phyloP scores from a whole-genome alignment of 2,329 filamentous ascomycete genomes.

The Aureobasidium sp. region DNA sequence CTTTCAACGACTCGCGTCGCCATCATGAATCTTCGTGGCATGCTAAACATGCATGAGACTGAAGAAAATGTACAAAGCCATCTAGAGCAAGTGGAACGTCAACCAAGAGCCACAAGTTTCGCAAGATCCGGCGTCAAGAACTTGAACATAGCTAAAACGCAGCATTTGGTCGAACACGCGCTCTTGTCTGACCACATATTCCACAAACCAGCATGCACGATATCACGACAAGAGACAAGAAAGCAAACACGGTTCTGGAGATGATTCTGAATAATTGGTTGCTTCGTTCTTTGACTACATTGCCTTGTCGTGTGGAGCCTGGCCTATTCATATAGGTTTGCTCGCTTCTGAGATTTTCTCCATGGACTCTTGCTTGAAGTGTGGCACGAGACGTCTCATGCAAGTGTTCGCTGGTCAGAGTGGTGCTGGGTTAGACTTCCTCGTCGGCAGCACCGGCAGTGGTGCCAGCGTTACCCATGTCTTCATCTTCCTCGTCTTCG shows the following conservation, averaged over 20 bases:
- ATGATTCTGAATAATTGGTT: neutral
- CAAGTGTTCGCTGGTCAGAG: no score
- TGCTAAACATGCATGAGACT: constrained; percentile 18
- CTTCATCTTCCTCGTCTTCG: neutral
- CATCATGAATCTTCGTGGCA: constrained; percentile 23
- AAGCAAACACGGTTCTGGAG: neutral
- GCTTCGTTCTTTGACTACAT: neutral
- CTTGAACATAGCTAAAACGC: neutral
- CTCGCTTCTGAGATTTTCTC: neutral
- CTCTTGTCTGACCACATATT: neutral
- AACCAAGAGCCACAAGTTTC: neutral
- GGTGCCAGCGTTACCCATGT: neutral
- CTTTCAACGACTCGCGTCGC: neutral
- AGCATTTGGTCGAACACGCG: neutral
- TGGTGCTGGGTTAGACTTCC: neutral
- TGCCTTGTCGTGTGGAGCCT: neutral
- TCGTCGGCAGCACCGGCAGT: neutral
- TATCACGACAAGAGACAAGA: neutral
- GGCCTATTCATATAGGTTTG: neutral
- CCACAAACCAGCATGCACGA: neutral
- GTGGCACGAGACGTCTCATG: neutral
- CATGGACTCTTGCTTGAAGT: no score
- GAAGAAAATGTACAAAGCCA: neutral
- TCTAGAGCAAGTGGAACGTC: neutral
- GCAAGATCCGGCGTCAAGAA: neutral